Percentiles rank a stretch among this genome's conserved stretches.
These are phyloP conservation scores for Gnetum montanum DNA, from an alignment of 75 land plant species.

Conservation along the genomic window DNA sequence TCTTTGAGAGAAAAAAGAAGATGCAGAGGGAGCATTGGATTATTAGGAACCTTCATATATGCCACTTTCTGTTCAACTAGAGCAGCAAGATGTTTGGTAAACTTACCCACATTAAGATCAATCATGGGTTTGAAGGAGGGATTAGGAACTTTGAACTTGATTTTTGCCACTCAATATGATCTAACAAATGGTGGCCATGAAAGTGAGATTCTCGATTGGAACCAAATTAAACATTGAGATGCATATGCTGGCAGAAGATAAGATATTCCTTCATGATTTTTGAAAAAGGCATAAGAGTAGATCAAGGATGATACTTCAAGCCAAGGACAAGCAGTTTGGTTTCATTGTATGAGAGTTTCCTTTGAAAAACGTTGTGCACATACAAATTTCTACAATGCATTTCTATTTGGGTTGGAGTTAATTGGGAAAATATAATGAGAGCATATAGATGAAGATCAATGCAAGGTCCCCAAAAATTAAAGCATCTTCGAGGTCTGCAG, in stretches of 20 bases:
- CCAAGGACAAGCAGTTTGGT: background rate
- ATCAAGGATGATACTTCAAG: background rate
- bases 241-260: background rate
- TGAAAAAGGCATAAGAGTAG: background rate
- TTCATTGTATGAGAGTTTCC: background rate
- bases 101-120: background rate
- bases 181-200: too few relatives aligned
- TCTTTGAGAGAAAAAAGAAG: background rate
- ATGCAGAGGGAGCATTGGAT: too few relatives aligned
- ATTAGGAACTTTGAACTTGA: background rate
- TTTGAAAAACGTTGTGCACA: background rate
- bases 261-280: background rate
- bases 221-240: background rate
- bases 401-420: background rate
- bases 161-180: rapidly evolving
- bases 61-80: background rate
- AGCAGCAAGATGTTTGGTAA: background rate
- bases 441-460: background rate
- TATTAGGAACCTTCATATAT: background rate
- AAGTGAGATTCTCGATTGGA: background rate
- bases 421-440: background rate
- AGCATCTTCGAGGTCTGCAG: background rate
- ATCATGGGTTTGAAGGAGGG: background rate
- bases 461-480: background rate
- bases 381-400: background rate